These are phyloP conservation scores for Platanthera zijinensis DNA, from an alignment of 106 monocot genomes.

Conservation along the genomic window DNA sequence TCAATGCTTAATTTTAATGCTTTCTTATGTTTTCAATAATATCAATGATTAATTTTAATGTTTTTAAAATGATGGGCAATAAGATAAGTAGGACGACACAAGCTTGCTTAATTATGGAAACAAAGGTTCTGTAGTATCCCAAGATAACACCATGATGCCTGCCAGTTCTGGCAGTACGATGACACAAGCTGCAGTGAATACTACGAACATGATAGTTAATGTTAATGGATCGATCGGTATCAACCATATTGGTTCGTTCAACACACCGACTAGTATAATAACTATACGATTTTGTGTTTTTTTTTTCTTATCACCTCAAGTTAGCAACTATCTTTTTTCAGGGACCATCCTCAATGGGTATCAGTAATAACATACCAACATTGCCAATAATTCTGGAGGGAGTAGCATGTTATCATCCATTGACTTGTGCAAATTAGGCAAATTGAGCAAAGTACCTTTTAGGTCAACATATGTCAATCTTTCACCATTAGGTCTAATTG, in stretches of 20 bases:
- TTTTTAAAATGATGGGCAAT: no score
- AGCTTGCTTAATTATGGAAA: slow-evolving; percentile 40
- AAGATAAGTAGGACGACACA: no score
- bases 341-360: slow-evolving; percentile 48
- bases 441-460: no score
- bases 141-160: slow-evolving; percentile 23
- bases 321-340: slow-evolving; percentile 18
- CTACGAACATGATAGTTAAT: slow-evolving; percentile 25
- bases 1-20: no score
- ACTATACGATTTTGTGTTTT: not conserved
- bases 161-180: slow-evolving; percentile 19
- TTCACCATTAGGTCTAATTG: no score
- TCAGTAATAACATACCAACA: slow-evolving; percentile 33
- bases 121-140: slow-evolving; percentile 18
- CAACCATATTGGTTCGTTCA: slow-evolving; percentile 26
- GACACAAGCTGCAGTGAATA: slow-evolving; percentile 18
- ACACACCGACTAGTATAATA: slow-evolving; percentile 28
- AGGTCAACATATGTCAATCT: no score
- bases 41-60: no score
- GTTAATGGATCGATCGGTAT: slow-evolving; percentile 25
- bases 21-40: no score
- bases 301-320: not conserved
- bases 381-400: slow-evolving; percentile 33
- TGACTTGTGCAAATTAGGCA: no score
- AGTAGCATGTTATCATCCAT: slow-evolving; percentile 34